Base-by-base conservation (phyloP, 192 early-diverging fungal species). In the Coemansia sp. region DNA sequence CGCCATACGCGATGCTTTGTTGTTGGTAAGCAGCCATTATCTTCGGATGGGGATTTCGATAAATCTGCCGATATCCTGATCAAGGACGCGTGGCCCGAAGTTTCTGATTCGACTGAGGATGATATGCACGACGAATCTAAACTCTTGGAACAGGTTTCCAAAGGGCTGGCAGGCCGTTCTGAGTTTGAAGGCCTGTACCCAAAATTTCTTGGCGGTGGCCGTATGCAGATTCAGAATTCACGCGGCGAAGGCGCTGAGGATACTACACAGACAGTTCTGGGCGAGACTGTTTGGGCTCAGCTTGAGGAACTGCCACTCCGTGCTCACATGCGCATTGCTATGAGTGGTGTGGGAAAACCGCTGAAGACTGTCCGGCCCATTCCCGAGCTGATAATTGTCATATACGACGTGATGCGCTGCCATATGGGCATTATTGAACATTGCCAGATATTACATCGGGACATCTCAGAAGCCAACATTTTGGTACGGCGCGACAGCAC, bases 401-500 rank as follows among this genome's bases (percentile, higher is more conserved):
- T 73, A 11, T 24, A 24, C 4, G 71, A 73, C 12, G 71, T 51
- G 6, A 67, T 67, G 59, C 59, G 48, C 14, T 52, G 51, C 2
- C 71, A 73, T 17, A 22, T 10, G 8, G 41, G 24, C n/a, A 41
- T 73, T 2, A 23, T 45, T 0, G 6, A 19, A 0, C 12, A 67
- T 1, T 73, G 71, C 37, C 5, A 25, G 0, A 57, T 73, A 15
- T 29, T 73, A 8, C 71, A 73, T 24, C 65, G 65, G 3, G 71
- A 73, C 29, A 52, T 73, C 8, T 73, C 71, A 2, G 17, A 25
- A 8, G 61, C 54, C 27, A 73, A 73, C 39, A 62, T 73, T 22
- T 37, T 73, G 47, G 37, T 57, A 5, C 4, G 11, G 0, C 38
- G 65, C 6, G 24, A 55, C 21, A 38, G 19, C 23, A 50, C 29